Percentiles rank a stretch among this genome's conserved stretches.
Conservation (phyloP, 1,139 yeast genomes). For the Lodderomyces metapsilosis region DNA sequence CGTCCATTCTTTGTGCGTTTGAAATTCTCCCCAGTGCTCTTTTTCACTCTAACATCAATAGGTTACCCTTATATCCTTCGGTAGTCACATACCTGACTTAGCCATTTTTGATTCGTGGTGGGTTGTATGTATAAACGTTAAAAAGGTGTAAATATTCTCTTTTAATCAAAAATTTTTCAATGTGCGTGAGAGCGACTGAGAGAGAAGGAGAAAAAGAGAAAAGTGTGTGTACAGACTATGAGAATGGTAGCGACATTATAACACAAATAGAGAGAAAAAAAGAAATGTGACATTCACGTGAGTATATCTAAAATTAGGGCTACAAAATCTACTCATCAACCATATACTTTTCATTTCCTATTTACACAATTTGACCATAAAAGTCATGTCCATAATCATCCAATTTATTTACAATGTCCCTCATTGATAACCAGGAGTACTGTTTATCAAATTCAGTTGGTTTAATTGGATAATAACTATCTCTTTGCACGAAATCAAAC, state of each 20-base stretch:
- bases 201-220: not conserved
- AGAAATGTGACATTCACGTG: constrained; percentile 4
- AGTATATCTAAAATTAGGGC: constrained; percentile 2
- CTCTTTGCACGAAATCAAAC: constrained; percentile 51
- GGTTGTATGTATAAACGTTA: constrained; percentile 7
- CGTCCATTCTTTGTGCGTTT: too few species aligned
- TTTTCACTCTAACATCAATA: too few species aligned
- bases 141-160: constrained; percentile 4
- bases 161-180: constrained; percentile 9
- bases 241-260: not conserved
- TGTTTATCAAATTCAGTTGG: constrained; percentile 14
- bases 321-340: not conserved
- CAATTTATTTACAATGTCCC: constrained; percentile 42
- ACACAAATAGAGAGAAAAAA: not conserved
- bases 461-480: constrained; percentile 43
- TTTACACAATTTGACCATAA: constrained; percentile 19
- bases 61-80: too few species aligned
- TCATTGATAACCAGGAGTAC: constrained; percentile 38
- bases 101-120: constrained; percentile 42
- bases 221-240: not conserved
- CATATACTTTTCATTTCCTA: not conserved
- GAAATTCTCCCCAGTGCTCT: not conserved
- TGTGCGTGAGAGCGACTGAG: not conserved
- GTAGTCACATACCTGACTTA: constrained; percentile 66
- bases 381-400: constrained; percentile 36